Percentiles rank a stretch among this genome's conserved stretches.
These are phyloP conservation scores for Colletotrichum sp. DNA, from an alignment of 2,329 filamentous ascomycete species.

Conservation along the genomic window DNA sequence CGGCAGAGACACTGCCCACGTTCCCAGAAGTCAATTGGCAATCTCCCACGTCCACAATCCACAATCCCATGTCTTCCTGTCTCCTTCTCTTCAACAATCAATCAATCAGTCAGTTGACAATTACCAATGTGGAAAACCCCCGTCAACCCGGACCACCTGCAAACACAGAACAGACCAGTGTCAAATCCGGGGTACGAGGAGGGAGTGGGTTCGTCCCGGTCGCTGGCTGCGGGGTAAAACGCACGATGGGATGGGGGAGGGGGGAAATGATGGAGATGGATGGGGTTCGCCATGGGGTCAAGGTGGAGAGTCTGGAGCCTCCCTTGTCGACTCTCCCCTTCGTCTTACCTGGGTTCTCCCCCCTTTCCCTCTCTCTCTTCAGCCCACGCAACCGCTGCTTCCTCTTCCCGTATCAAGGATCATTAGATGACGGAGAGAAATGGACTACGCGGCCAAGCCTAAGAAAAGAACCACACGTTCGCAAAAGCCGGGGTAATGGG, in stretches of 20 bases:
- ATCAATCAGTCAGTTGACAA: neutral
- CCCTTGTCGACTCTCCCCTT: neutral
- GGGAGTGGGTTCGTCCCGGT: constrained; percentile 4
- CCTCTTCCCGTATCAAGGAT: neutral
- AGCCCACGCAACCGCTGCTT: neutral
- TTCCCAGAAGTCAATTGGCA: neutral
- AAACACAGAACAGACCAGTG: neutral
- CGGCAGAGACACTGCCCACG: neutral
- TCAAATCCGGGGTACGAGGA: constrained; percentile 12
- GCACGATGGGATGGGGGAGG: neutral
- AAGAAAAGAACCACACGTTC: neutral
- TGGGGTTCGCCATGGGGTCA: neutral
- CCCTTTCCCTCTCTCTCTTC: neutral
- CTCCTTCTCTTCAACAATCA: neutral
- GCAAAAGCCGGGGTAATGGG: constrained; percentile 7
- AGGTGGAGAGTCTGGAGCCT: neutral
- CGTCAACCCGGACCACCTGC: neutral
- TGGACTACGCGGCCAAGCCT: neutral
- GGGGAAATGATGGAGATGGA: neutral
- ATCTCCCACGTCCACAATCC: neutral
- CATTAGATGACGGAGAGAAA: neutral
- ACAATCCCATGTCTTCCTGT: neutral
- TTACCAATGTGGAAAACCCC: neutral
- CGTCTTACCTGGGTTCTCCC: neutral
- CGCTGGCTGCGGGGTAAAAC: constrained; percentile 14